A percentile compares a stretch with the other conserved stretches of the same genome.
Conservation (phyloP, 148 eudicot species). For the Chenopodium formosanum region DNA sequence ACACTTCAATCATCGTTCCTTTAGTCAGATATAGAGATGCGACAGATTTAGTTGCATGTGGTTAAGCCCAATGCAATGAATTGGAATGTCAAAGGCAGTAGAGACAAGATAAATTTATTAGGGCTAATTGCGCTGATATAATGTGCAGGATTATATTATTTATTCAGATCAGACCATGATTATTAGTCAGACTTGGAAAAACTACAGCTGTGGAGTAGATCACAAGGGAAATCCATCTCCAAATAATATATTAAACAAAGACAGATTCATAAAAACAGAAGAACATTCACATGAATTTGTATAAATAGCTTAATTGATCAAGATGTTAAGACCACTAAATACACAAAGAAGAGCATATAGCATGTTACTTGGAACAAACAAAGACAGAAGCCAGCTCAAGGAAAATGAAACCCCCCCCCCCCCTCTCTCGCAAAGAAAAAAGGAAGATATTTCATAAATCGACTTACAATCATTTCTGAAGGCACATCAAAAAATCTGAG, state of each 20-base stretch:
- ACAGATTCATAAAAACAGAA: neutral
- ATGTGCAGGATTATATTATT: neutral
- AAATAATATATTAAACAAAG: neutral
- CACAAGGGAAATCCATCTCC: neutral
- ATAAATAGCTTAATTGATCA: neutral
- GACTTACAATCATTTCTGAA: slow-evolving; percentile 55
- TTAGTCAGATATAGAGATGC: neutral
- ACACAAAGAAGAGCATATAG: neutral
- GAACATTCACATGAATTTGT: neutral
- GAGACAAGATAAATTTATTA: neutral
- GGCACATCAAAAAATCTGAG: slow-evolving; percentile 59
- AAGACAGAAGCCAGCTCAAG: neutral
- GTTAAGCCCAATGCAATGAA: neutral
- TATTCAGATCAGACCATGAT: neutral
- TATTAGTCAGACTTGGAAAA: neutral
- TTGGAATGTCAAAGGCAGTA: neutral
- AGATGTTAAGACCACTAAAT: neutral
- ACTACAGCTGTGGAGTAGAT: neutral
- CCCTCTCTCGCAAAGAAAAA: too few relatives aligned
- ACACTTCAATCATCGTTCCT: neutral
- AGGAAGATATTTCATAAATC: neutral
- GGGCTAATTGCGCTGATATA: neutral
- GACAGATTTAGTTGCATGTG: neutral
- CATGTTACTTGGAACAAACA: neutral
- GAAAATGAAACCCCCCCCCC: too few relatives aligned